These are phyloP conservation scores for Sordariomycetes sp. DNA, from an alignment of 2,329 filamentous ascomycete species.

Conservation along the genomic window DNA sequence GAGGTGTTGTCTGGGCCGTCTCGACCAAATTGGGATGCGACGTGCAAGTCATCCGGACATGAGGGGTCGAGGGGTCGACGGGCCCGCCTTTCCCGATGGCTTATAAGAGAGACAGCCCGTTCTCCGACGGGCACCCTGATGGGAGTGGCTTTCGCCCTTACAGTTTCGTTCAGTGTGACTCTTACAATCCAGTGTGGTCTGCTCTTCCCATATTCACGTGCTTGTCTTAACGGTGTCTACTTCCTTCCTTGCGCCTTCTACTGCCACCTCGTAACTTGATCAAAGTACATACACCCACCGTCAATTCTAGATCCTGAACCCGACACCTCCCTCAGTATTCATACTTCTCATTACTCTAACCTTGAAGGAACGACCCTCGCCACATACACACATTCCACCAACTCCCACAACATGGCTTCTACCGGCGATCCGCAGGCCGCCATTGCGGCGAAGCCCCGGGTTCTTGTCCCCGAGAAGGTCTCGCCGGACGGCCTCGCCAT, in stretches of 20 bases:
- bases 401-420: not conserved
- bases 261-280: not conserved
- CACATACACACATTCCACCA: not conserved
- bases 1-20: no score
- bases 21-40: no score
- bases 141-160: not conserved
- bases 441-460: slow-evolving; percentile 21
- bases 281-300: not conserved
- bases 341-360: not conserved
- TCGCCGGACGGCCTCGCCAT: slow-evolving; percentile 68
- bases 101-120: not conserved
- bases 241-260: not conserved
- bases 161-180: not conserved
- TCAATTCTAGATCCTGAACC: not conserved
- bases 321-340: not conserved
- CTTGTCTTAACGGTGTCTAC: not conserved
- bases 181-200: not conserved
- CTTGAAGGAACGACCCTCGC: not conserved
- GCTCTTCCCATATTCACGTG: not conserved
- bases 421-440: not conserved
- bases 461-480: slow-evolving; percentile 72
- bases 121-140: not conserved
- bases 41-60: not conserved
- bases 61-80: not conserved
- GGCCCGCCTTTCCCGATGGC: not conserved